Conservation (phyloP, 352 stramenopile genomes). For the Phytophthora citricola region DNA sequence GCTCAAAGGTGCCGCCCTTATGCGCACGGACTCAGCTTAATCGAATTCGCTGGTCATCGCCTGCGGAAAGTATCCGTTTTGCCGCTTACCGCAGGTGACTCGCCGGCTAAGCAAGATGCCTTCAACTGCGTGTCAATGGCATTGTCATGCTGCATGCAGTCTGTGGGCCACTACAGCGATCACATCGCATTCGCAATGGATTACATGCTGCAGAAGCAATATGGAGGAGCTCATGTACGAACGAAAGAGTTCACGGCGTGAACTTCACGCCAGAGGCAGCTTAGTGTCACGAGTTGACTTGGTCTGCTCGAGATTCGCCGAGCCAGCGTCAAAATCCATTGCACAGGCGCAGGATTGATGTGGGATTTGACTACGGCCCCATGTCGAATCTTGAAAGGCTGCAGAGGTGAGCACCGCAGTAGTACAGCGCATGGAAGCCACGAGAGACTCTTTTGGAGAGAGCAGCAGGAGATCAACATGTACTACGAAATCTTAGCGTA, state of each 20-base stretch:
- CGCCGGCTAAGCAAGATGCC: too few species aligned
- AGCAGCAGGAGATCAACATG: too few species aligned
- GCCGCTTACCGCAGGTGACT: too few species aligned
- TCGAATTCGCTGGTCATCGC: conserved; percentile 25
- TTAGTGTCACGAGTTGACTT: not conserved
- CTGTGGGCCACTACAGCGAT: too few species aligned
- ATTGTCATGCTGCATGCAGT: too few species aligned
- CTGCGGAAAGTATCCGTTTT: not conserved
- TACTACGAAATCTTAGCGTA: too few species aligned
- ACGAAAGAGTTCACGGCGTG: not conserved
- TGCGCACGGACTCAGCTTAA: conserved; percentile 6
- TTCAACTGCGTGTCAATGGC: too few species aligned
- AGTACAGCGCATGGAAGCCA: too few species aligned
- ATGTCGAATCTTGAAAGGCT: conserved; percentile 31
- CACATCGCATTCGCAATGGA: too few species aligned
- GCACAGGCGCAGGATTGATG: conserved; percentile 14
- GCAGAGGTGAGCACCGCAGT: conserved; percentile 1
- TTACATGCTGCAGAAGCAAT: too few species aligned
- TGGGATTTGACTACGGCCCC: conserved; percentile 11
- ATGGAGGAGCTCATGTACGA: too few species aligned
- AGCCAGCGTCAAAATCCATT: conserved; percentile 19
- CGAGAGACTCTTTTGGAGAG: too few species aligned
- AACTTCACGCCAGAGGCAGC: not conserved
- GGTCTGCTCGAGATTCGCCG: conserved; percentile 7
- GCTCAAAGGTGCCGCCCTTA: conserved; percentile 4